Evolutionary conservation across 805 yeast species (phyloP).

Genomic region (Millerozyma miso): DNA sequence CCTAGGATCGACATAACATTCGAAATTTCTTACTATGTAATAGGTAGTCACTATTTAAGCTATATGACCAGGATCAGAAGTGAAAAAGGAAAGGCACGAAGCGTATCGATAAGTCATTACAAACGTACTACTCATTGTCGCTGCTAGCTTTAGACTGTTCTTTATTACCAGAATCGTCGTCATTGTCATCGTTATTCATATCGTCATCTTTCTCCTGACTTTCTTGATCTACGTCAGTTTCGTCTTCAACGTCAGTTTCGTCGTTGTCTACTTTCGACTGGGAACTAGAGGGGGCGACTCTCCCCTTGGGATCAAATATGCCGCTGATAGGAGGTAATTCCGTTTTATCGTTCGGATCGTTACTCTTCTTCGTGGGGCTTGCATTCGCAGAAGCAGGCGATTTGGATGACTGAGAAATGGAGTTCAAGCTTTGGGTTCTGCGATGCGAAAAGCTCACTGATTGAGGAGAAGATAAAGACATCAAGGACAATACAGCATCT

Average conservation of each 20-base stretch:
- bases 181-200: background rate
- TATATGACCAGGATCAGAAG: background rate
- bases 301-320: conserved; percentile 8
- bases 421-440: conserved; percentile 23
- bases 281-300: background rate
- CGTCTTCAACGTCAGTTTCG: conserved; percentile 34
- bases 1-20: too few species aligned
- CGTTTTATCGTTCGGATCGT: conserved; percentile 9
- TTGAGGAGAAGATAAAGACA: conserved; percentile 53
- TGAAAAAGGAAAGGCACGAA: background rate
- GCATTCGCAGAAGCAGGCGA: conserved; percentile 7
- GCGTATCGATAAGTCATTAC: background rate
- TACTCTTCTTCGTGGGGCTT: conserved; percentile 6
- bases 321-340: conserved; percentile 30
- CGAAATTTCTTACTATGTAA: too few species aligned
- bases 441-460: conserved; percentile 24
- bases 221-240: conserved; percentile 19
- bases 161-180: background rate
- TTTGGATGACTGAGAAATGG: conserved; percentile 27
- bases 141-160: background rate
- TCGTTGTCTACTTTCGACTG: conserved; percentile 21
- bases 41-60: too few species aligned
- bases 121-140: background rate
- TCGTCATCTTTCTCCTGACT: background rate
- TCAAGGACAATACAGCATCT: conserved; percentile 53